phyloP scores from a whole-genome alignment of 2,329 filamentous ascomycete genomes.

The Cordyceps tenuipes region DNA sequence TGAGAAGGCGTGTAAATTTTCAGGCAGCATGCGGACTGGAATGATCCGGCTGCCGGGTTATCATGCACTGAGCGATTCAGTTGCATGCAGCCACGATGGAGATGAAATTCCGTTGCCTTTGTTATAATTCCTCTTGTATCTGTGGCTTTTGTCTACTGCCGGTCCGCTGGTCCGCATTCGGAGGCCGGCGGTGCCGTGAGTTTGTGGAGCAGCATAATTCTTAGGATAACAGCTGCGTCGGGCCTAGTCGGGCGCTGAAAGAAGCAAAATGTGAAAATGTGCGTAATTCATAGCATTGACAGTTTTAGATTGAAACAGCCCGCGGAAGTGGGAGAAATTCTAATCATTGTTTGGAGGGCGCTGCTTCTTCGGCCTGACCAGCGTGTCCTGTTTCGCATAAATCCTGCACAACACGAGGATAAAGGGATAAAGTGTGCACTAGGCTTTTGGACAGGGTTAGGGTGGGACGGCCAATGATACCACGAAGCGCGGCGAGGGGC shows the following conservation, averaged over 20 bases:
- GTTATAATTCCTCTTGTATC: neutral
- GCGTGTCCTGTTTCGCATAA: no score
- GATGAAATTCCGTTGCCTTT: neutral
- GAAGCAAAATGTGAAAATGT: no score
- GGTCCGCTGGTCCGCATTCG: slow-evolving; percentile 2
- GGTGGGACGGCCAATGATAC: neutral
- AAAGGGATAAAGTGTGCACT: neutral
- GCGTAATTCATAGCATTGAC: no score
- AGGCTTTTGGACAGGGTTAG: neutral
- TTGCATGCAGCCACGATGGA: neutral
- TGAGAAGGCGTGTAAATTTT: neutral
- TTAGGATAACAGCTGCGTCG: neutral
- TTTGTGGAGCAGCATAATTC: neutral
- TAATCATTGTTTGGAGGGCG: no score
- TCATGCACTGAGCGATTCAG: neutral
- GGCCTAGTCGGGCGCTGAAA: neutral
- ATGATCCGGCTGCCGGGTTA: neutral
- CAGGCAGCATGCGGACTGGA: neutral
- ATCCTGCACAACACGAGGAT: neutral
- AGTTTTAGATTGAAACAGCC: no score
- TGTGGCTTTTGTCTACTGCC: neutral
- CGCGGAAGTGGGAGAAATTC: no score
- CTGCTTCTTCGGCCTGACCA: no score
- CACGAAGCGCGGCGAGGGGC: neutral
- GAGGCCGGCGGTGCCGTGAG: neutral